Base-by-base conservation (phyloP, 768 basidiomycete genomes). In the Lactarius hatsudake region DNA sequence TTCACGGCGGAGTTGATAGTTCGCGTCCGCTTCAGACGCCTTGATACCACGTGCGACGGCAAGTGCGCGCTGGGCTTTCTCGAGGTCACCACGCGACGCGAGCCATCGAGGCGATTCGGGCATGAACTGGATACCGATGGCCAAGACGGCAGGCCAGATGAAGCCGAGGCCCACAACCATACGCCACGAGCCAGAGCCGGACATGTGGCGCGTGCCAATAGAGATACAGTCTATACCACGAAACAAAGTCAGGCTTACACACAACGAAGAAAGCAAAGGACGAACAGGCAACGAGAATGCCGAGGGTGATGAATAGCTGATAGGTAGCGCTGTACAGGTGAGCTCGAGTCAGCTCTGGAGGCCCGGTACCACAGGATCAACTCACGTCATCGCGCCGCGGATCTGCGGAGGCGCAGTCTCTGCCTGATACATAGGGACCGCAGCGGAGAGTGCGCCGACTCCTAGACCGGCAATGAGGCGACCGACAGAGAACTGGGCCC, bases 341-440 rank as follows among this genome's bases (percentile, higher is more conserved):
- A 9, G 48, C 18, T 67, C n/a, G 26, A 18, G 59, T 60, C 40
- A 59, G 62, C 74, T 78, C 75, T 69, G 76, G 76, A 1, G 76
- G 30, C 17, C 9, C 18, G 17, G 36, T 18, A 26, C 13, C 12
- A 28, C 26, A 18, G 3, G 13, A 40, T 32, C 6, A 3, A 59
- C 64, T 59, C 43, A 65, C 61, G 87, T 89, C 36, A 88, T 76
- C 1, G 87, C 84, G 4, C 90, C 89, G 62, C 90, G 83, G 64
- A 91, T 86, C 69, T 89, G 84, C 13, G 86, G 80, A 15, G 90
- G 90, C 0, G 88, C 88, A 0, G 86, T 87, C 75, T 90, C 89
- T 10, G 87, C 53, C 51, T 63, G 64, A 38, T 63, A 83, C 84
- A 89, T 86, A 0, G 88, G 89, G 0, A 90, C 87, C 9, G 84